phyloP scores from a whole-genome alignment of 177 flowering plant genomes.

The Vitis hybrid region DNA sequence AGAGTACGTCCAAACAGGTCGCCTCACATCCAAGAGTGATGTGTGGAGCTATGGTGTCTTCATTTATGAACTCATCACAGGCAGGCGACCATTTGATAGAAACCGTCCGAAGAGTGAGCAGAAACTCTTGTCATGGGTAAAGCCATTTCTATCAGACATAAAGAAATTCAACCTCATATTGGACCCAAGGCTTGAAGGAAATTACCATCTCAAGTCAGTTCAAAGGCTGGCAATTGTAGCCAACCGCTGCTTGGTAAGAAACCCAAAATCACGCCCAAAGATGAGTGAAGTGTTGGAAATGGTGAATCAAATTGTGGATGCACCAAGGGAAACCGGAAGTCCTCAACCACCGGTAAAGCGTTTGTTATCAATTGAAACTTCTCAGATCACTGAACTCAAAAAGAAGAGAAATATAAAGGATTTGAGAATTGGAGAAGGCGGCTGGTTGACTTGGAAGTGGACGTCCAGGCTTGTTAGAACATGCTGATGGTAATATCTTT shows the following conservation, averaged over 20 bases:
- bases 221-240: conserved; percentile 37
- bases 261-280: conserved; percentile 44
- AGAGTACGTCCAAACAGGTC: conserved; percentile 48
- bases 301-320: conserved; percentile 31
- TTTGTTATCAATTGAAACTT: conserved; percentile 12
- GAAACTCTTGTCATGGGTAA: conserved; percentile 49
- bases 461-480: conserved; percentile 37
- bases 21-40: conserved; percentile 43
- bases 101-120: conserved; percentile 46
- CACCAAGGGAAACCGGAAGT: conserved; percentile 15
- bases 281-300: conserved; percentile 55
- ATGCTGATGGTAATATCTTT: conserved; percentile 16
- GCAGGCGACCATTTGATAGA: conserved; percentile 40
- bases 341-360: conserved; percentile 30
- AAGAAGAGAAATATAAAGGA: conserved; percentile 34
- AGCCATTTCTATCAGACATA: conserved; percentile 35
- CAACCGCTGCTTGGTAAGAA: conserved; percentile 35
- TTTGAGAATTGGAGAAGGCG: conserved; percentile 27
- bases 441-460: conserved; percentile 39
- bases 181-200: conserved; percentile 42
- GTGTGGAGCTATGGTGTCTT: conserved; percentile 58
- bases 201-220: conserved; percentile 27
- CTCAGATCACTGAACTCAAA: conserved; percentile 1
- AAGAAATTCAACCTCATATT: conserved; percentile 32
- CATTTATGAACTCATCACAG: conserved; percentile 52